Percentiles rank a stretch among this genome's conserved stretches.
Evolutionary conservation across 208 protist genomes (phyloP).

Genomic region (Trypanosoma rangeli): DNA sequence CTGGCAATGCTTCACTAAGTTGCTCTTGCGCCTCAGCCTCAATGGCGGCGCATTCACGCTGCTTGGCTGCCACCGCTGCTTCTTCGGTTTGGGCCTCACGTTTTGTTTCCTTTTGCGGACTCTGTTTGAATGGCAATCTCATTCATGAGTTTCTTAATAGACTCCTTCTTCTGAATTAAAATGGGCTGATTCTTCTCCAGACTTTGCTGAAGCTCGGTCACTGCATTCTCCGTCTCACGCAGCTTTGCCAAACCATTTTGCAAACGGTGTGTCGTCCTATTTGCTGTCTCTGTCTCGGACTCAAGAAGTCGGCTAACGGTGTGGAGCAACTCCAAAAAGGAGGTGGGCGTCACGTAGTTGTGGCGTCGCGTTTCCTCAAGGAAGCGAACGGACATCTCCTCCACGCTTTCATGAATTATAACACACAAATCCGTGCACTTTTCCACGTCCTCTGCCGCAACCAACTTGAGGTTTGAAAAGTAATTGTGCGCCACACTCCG

Average conservation of each 20-base stretch:
- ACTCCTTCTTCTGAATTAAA: slow-evolving; percentile 91
- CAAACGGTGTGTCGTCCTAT: slow-evolving; percentile 81
- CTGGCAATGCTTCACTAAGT: slow-evolving; percentile 96
- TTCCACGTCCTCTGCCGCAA: slow-evolving; percentile 44
- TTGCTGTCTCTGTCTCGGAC: slow-evolving; percentile 81
- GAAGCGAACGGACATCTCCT: slow-evolving; percentile 87
- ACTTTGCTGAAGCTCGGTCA: slow-evolving; percentile 92
- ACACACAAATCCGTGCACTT: slow-evolving; percentile 92
- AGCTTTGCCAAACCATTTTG: slow-evolving; percentile 96
- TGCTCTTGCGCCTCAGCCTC: slow-evolving; percentile 94
- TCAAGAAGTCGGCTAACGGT: slow-evolving; percentile 90
- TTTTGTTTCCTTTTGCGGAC: slow-evolving; percentile 92
- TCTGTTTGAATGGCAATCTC: slow-evolving; percentile 94
- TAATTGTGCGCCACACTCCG: slow-evolving; percentile 91
- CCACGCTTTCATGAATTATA: slow-evolving; percentile 94
- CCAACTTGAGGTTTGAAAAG: slow-evolving; percentile 51
- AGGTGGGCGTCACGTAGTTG: slow-evolving; percentile 99
- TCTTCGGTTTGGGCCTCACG: slow-evolving; percentile 91
- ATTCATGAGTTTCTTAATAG: slow-evolving; percentile 94
- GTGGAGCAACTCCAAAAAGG: slow-evolving; percentile 96
- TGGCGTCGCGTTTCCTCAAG: slow-evolving; percentile 91
- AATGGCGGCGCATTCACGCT: slow-evolving; percentile 93
- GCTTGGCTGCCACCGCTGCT: slow-evolving; percentile 90
- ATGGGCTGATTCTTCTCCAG: slow-evolving; percentile 96
- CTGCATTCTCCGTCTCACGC: slow-evolving; percentile 91